Evolutionary conservation across 495 filamentous ascomycete species (phyloP).

Genomic region (Lophiotrema nucula): DNA sequence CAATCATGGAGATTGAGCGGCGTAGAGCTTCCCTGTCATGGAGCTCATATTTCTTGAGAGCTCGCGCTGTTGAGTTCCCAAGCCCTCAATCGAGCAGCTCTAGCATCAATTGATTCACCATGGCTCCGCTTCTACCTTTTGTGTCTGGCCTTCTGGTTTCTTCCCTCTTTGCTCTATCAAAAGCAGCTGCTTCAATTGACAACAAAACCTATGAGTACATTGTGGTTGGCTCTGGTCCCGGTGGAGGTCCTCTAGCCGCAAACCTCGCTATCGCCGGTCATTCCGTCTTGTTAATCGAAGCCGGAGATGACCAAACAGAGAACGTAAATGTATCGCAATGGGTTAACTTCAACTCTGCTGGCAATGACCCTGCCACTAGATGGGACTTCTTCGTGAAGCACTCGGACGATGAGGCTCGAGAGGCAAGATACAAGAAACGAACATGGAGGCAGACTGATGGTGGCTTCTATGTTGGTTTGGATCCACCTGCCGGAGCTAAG

Average conservation of each 20-base stretch:
- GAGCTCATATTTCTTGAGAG: no score
- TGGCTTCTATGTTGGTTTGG: constrained; percentile 33
- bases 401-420: constrained; percentile 21
- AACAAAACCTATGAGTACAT: constrained; percentile 35
- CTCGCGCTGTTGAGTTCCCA: no score
- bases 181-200: background rate
- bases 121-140: constrained; percentile 14
- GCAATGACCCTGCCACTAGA: constrained; percentile 25
- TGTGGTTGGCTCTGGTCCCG: constrained; percentile 31
- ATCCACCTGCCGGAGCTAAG: constrained; percentile 46
- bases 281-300: constrained; percentile 29
- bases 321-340: constrained; percentile 28
- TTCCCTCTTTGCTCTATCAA: constrained; percentile 8
- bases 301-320: constrained; percentile 32
- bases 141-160: background rate
- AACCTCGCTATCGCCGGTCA: constrained; percentile 29
- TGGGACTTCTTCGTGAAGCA: constrained; percentile 38
- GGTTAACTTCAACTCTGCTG: constrained; percentile 12
- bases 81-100: no score
- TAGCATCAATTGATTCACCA: constrained; percentile 4
- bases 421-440: constrained; percentile 24
- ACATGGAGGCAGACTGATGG: constrained; percentile 30
- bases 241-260: constrained; percentile 34
- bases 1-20: background rate
- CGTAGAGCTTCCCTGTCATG: no score